Base-by-base conservation (phyloP, 1,284 basidiomycete genomes). In the Ustilago nuda region DNA sequence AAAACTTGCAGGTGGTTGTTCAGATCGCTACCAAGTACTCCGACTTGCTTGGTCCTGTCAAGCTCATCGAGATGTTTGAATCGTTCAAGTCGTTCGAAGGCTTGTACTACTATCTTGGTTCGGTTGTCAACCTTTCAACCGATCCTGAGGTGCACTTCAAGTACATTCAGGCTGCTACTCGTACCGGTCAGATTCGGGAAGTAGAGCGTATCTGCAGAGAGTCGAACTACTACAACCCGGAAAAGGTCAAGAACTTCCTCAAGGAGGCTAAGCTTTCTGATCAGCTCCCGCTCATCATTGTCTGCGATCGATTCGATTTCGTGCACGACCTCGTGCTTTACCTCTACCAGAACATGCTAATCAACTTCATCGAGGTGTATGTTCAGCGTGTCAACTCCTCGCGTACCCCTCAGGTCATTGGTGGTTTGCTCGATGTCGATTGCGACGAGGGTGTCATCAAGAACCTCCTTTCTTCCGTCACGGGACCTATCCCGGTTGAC, bases 191-290 rank as follows among this genome's bases (percentile, higher is more conserved):
- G 86, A 95, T 99, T 83, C 92, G 97, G 69, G 97, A 99, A 86
- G 97, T 99, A 72, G 97, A 99, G 88, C 94, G 97, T 67, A 96
- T 99, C 84, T 97, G 95, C 86, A 90, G 97, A 74, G 97, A 99
- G 89, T 94, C 93, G 86, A 98, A 99, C 88, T 90, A 89, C 88
- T 99, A 99, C 90, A 97, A 97, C 87, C 94, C 97, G 2, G 97
- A 99, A 88, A 99, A 99, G 88, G 97, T 99, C 89, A 99, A 99
- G 90, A 99, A 99, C 89, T 99, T 98, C 92, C 91, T 99, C 87
- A 87, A 87, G 80, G 97, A 99, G 86, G 96, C 96, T 82, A 97
- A 98, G 86, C 91, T 99, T 43, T 88, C 92, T 51, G 97, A 99
- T 87, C 97, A 99, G 87, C 91, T 99, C 41, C 97, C 97, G 13